A percentile compares a stretch with the other conserved stretches of the same genome.
Conservation (phyloP, 2,329 filamentous ascomycete genomes). For the Ilyonectria robusta region DNA sequence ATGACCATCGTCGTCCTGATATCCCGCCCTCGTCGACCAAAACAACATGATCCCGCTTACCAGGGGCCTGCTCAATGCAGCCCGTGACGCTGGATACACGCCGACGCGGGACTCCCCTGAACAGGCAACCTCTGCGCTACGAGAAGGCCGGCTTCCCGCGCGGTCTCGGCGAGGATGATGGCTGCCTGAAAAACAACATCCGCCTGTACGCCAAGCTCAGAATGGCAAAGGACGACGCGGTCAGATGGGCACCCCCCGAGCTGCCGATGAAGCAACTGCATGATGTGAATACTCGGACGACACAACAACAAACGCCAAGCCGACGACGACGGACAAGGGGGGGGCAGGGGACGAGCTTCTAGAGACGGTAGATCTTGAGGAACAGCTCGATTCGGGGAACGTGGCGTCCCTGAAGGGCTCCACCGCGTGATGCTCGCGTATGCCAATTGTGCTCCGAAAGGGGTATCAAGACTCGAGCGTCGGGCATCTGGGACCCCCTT, state of each 20-base stretch:
- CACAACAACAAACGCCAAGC: background rate
- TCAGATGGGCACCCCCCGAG: slow-evolving; percentile 35
- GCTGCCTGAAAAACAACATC: slow-evolving; percentile 14
- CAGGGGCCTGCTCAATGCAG: background rate
- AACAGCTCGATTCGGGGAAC: slow-evolving; percentile 18
- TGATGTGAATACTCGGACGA: background rate
- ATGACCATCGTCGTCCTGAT: background rate
- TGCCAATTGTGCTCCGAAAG: slow-evolving; percentile 29
- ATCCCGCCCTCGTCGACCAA: background rate
- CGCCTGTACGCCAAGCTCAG: slow-evolving; percentile 20
- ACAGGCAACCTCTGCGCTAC: slow-evolving; percentile 8
- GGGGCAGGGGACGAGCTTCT: background rate
- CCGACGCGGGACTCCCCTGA: slow-evolving; percentile 1
- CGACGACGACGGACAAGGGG: background rate
- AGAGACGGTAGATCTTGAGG: background rate
- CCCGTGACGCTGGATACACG: background rate
- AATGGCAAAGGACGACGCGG: slow-evolving; percentile 32
- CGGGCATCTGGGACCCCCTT: background rate
- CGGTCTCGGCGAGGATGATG: slow-evolving; percentile 4
- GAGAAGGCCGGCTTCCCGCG: background rate
- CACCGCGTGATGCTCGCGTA: slow-evolving; percentile 24
- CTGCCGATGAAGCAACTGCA: slow-evolving; percentile 12
- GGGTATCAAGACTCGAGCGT: slow-evolving; percentile 42
- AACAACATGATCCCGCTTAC: slow-evolving; percentile 13
- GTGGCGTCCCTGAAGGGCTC: slow-evolving; percentile 22